Evolutionary conservation across 139 green algal species (phyloP).

Genomic region (Zygnema cylindricum): DNA sequence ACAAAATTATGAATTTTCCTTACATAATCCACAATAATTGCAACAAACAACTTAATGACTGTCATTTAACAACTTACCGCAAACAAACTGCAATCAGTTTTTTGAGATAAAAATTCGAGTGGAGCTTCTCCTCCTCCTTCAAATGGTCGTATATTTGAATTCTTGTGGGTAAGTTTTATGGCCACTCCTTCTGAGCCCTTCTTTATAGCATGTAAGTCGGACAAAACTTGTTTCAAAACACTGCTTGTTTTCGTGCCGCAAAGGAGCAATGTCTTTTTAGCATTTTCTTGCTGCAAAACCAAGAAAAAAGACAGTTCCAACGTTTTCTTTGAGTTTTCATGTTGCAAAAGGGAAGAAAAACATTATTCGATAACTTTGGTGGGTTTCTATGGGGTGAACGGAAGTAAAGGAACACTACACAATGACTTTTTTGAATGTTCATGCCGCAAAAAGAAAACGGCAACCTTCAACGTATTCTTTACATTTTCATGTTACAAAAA

Average conservation of each 20-base stretch:
- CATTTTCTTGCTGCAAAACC: conserved; percentile 51
- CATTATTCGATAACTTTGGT: no score
- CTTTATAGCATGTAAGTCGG: conserved; percentile 49
- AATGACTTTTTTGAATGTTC: no score
- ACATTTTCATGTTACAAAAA: no score
- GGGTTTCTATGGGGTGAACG: no score
- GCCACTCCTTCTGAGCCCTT: conserved; percentile 35
- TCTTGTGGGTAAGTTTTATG: conserved; percentile 29
- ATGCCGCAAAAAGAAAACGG: no score
- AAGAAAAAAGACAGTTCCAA: no score
- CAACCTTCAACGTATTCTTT: no score
- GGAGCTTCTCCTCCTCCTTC: conserved; percentile 41
- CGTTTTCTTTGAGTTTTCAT: no score
- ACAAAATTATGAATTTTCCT: not conserved
- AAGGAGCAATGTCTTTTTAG: conserved; percentile 39
- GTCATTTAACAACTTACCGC: no score
- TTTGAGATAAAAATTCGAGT: conserved; percentile 40
- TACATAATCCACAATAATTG: not conserved
- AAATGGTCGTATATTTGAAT: conserved; percentile 50
- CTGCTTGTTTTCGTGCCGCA: conserved; percentile 36
- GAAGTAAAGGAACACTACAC: no score
- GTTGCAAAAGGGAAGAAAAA: no score
- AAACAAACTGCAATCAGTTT: conserved; percentile 55
- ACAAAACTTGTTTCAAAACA: conserved; percentile 50
- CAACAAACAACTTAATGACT: no score